A percentile compares a stretch with the other conserved stretches of the same genome.
These are phyloP conservation scores for Fragilaria crotonensis DNA, from an alignment of 108 stramenopile genomes.

Conservation along the genomic window DNA sequence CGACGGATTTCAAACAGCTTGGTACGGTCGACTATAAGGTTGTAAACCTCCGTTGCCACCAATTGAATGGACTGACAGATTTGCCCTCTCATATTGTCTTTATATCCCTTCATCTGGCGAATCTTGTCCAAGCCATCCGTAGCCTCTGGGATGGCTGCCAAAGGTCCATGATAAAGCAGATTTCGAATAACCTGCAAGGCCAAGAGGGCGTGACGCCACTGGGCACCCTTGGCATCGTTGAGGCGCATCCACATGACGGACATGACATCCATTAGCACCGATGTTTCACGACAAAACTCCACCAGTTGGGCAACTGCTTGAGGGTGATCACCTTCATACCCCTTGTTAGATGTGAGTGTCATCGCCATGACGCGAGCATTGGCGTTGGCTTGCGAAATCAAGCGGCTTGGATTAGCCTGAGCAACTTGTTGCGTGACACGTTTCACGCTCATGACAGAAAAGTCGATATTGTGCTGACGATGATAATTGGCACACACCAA, in stretches of 20 bases:
- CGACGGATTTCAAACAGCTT: slow-evolving; percentile 56
- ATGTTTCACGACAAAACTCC: slow-evolving; percentile 60
- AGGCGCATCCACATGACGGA: slow-evolving; percentile 79
- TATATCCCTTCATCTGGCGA: slow-evolving; percentile 60
- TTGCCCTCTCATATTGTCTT: slow-evolving; percentile 47
- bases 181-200: slow-evolving; percentile 66
- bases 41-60: slow-evolving; percentile 61
- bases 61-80: slow-evolving; percentile 49
- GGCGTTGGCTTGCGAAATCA: slow-evolving; percentile 34
- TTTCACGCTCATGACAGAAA: slow-evolving; percentile 51
- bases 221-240: slow-evolving; percentile 49
- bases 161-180: slow-evolving; percentile 73
- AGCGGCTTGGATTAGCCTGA: slow-evolving; percentile 41
- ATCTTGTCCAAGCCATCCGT: slow-evolving; percentile 78
- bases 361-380: slow-evolving; percentile 54
- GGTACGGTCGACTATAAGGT: slow-evolving; percentile 55
- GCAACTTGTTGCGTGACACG: slow-evolving; percentile 59
- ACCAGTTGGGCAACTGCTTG: slow-evolving; percentile 52
- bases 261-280: slow-evolving; percentile 67
- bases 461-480: slow-evolving; percentile 54
- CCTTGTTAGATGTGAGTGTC: slow-evolving; percentile 63
- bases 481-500: slow-evolving; percentile 56
- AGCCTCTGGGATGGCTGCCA: slow-evolving; percentile 71
- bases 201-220: slow-evolving; percentile 64
- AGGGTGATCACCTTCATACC: slow-evolving; percentile 61